Base-by-base conservation (phyloP, 352 stramenopile genomes). In the Globisporangium ultimum region DNA sequence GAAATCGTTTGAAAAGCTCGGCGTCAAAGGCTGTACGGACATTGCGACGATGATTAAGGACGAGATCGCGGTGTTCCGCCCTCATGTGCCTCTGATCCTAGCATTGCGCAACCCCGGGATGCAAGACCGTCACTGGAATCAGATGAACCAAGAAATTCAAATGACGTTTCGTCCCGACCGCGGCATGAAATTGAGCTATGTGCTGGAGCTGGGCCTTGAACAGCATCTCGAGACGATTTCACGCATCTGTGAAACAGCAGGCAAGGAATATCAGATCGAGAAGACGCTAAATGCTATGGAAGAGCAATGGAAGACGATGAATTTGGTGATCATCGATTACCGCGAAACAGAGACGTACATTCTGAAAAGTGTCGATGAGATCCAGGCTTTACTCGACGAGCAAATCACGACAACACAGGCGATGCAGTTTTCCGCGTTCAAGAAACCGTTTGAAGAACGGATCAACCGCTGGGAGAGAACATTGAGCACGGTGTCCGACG, bases 401-500 rank as follows among this genome's bases (percentile, higher is more conserved):
- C 95, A 98, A 61, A 97, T 98, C 66, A 98, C 93, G 1, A 98
- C 91, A 41, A 98, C 92, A 0, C 91, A 98, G 58, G 90, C 92
- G 21, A 98, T 98, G 94, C 89, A 95, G 64, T 98, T 98, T 60
- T 97, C 88, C 1, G 79, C 91, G 0, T 98, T 98, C 68, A 98
- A 98, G 66, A 96, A 94, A 14, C 92, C 92, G 0, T 98, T 98
- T 48, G 91, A 97, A 61, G 91, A 98, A 48, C 74, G 88, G 1
- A 98, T 98, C 48, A 94, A 93, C 28, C 67, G 88, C 15, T 98
- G 94, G 93, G 88, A 97, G 53, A 73, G 71, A 14, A 95, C 84
- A 2, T 73, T 98, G 5, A 93, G 80, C 48, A 87, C 87, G 0
- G 87, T 98, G 10, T 97, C 86, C 0, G 94, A 98, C 32, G 89